Evolutionary conservation across 129 eudicot genomes (phyloP), one percentile per base, ranked within the genome.

Genomic region (Centaurea solstitialis): DNA sequence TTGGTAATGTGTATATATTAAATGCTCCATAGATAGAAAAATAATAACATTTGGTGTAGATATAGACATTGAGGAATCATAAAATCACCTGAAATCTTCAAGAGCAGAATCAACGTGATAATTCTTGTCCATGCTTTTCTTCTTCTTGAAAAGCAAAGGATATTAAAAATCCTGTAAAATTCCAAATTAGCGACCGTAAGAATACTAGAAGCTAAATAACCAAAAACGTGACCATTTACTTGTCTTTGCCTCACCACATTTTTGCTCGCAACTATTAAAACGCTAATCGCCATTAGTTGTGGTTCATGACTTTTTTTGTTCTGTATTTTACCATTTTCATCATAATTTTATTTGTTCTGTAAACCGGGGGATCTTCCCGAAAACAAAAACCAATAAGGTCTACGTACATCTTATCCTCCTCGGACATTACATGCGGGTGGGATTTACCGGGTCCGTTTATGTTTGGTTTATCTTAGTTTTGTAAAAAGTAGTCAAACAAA

Each of bases 11-110:
- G 2, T 26, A 20, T 28, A 28, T 38, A 37, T 69, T 33, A 9
- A 33, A 30, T 69, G 24, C 17, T 69, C 74, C 73, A 20, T 50
- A 50, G 7, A 50, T 50, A 4, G 62, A 50, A 50, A 30, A 69
- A 41, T 15, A 22, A 28, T 9, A n/a, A 7, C 18, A 24, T 40
- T 23, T 26, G 21, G 64, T 37, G 41, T 39, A 17, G 15, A 75
- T 75, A 59, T 61, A 40, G 23, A 64, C 71, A 66, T 9, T 65
- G 66, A 67, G 7, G 39, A 22, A 66, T 30, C 23, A 53, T 17
- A 70, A 57, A 33, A 43, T 79, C 76, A 53, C 82, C 82, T 79
- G 77, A 79, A 35, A 71, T 71, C 70, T 79, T 79, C 83, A 53
- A 53, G 28, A 9, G 67, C 81, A 40, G 75, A 68, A 45, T 21